Conservation (phyloP, 2,329 filamentous ascomycete genomes). For the Alternaria alternata region DNA sequence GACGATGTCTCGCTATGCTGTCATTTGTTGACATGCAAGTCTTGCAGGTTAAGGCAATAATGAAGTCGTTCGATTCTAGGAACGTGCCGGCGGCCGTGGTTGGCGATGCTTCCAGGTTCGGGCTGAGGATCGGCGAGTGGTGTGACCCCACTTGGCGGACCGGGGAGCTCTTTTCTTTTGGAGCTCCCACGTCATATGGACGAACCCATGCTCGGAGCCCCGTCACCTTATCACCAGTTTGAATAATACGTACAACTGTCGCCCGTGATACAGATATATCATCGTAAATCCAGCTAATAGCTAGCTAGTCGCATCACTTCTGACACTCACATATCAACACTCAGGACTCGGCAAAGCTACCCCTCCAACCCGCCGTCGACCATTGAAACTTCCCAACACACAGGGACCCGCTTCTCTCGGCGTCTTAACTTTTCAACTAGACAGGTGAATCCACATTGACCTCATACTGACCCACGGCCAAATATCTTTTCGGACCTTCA, state of each 20-base stretch:
- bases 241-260: not conserved
- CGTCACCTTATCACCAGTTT: slow-evolving; percentile 17
- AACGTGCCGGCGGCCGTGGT: slow-evolving; percentile 1
- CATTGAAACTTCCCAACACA: slow-evolving; percentile 32
- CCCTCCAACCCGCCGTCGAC: slow-evolving; percentile 13
- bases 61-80: not conserved
- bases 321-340: not conserved
- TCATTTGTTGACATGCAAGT: not conserved
- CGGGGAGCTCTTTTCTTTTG: slow-evolving; percentile 26
- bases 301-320: slow-evolving; percentile 3
- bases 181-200: slow-evolving; percentile 28
- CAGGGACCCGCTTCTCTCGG: slow-evolving; percentile 30
- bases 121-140: slow-evolving; percentile 15
- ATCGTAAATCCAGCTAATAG: not conserved
- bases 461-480: slow-evolving; percentile 34
- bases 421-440: slow-evolving; percentile 25
- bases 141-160: slow-evolving; percentile 24
- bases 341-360: slow-evolving; percentile 20
- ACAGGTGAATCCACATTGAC: slow-evolving; percentile 31
- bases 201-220: slow-evolving; percentile 13
- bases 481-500: slow-evolving; percentile 16
- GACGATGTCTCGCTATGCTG: not conserved
- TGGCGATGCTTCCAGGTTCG: slow-evolving; percentile 6
- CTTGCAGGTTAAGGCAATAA: not conserved
- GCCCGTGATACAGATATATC: not conserved